phyloP scores from a whole-genome alignment of 306 rosid species.

The Fragaria ananassa region DNA sequence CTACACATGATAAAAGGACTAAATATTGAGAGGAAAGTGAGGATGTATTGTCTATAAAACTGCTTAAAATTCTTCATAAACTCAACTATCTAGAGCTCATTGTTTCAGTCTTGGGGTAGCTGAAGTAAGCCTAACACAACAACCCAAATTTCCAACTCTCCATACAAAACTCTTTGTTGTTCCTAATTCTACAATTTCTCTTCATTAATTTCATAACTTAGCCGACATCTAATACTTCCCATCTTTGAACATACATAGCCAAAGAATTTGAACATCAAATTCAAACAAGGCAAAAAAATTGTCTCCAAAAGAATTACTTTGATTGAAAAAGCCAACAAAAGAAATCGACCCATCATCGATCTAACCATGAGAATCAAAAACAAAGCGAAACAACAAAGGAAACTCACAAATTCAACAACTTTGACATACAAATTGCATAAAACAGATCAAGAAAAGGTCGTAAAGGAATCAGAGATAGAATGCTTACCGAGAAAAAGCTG shows the following conservation, averaged over 20 bases:
- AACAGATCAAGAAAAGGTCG: background rate
- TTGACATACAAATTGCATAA: background rate
- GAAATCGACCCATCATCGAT: background rate
- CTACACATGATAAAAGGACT: background rate
- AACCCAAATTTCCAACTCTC: background rate
- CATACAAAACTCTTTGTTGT: background rate
- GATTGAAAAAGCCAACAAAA: background rate
- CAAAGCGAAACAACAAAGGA: background rate
- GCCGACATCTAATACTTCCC: background rate
- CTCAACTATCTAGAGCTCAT: background rate
- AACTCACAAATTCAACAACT: background rate
- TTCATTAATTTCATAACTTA: background rate
- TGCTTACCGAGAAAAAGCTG: conserved; percentile 15
- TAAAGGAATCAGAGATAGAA: background rate
- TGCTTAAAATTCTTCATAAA: background rate
- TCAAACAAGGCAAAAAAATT: background rate
- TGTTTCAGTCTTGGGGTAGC: background rate
- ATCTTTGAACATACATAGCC: background rate
- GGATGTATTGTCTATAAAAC: background rate
- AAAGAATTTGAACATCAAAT: background rate
- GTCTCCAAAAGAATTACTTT: background rate
- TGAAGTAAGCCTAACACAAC: background rate
- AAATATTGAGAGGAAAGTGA: background rate
- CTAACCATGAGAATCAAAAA: background rate
- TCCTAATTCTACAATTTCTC: background rate